These are phyloP conservation scores for Russula lepida DNA, from an alignment of 768 basidiomycete species.

Conservation along the genomic window DNA sequence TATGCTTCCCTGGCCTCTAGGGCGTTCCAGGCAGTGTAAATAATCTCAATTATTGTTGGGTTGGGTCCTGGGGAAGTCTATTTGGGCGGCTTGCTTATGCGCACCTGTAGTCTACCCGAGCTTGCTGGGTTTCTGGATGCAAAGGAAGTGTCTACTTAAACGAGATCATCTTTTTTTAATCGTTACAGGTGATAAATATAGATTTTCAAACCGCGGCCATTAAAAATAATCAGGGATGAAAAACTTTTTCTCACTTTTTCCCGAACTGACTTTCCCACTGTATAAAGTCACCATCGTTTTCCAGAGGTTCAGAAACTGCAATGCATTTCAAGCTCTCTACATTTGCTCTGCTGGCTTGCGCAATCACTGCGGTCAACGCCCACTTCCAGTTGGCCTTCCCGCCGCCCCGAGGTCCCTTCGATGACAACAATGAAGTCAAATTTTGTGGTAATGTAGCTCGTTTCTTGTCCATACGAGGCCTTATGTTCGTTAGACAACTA, in stretches of 20 bases:
- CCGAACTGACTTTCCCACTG: background rate
- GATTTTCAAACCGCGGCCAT: background rate
- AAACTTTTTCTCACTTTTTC: conserved; percentile 11
- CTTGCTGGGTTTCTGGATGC: background rate
- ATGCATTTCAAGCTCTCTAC: conserved; percentile 30
- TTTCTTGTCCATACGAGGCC: background rate
- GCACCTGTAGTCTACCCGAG: conserved; percentile 2
- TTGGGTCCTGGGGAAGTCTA: conserved; percentile 65
- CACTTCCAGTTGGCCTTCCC: conserved; percentile 83
- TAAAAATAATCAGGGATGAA: background rate
- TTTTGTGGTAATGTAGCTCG: conserved; percentile 54
- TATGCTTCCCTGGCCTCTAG: conserved; percentile 33
- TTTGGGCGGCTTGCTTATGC: conserved; percentile 47
- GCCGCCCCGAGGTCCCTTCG: conserved; percentile 59
- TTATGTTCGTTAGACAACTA: conserved; percentile 50
- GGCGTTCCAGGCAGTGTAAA: conserved; percentile 75
- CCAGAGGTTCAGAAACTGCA: background rate
- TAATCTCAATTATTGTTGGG: conserved; percentile 65
- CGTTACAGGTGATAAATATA: background rate
- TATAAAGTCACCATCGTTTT: background rate
- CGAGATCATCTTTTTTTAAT: too few species aligned
- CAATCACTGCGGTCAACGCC: conserved; percentile 43
- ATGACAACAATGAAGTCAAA: conserved; percentile 43
- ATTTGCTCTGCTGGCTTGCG: conserved; percentile 31
- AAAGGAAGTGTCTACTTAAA: too few species aligned